Conservation (phyloP, 208 protist genomes). For the Leptomonas pyrrhocoris region DNA sequence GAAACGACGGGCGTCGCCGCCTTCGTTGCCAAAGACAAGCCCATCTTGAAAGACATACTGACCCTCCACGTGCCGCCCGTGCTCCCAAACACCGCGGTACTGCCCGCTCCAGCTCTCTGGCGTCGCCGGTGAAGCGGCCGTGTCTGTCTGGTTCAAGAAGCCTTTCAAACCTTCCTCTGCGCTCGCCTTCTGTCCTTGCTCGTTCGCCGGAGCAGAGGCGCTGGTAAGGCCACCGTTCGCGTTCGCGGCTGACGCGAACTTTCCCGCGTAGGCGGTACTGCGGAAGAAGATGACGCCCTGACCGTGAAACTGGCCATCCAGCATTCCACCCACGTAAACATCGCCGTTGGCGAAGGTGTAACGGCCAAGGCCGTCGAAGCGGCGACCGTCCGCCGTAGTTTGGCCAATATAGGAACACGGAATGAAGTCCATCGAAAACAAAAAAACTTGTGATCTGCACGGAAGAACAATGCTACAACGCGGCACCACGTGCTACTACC, state of each 20-base stretch:
- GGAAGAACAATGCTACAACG: too few relatives aligned
- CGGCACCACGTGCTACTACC: too few relatives aligned
- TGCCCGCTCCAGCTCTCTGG: slow-evolving; percentile 60
- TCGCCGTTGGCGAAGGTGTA: slow-evolving; percentile 88
- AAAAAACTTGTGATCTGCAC: too few relatives aligned
- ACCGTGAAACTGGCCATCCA: slow-evolving; percentile 86
- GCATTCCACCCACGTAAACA: slow-evolving; percentile 75
- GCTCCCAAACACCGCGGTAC: slow-evolving; percentile 84
- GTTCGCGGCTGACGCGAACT: too few relatives aligned
- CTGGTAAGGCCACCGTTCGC: too few relatives aligned
- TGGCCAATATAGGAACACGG: slow-evolving; percentile 70
- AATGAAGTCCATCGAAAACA: slow-evolving; percentile 47
- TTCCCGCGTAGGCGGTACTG: too few relatives aligned
- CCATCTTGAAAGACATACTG: slow-evolving; percentile 89
- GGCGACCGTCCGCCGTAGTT: slow-evolving; percentile 60
- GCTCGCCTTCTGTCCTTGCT: neutral
- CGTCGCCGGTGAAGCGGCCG: neutral
- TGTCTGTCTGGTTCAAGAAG: slow-evolving; percentile 14
- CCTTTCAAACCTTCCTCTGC: slow-evolving; percentile 5
- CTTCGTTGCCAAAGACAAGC: slow-evolving; percentile 59
- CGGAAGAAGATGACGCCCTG: slow-evolving; percentile 81
- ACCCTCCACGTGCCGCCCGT: slow-evolving; percentile 66
- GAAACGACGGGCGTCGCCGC: slow-evolving; percentile 5
- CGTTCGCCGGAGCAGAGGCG: too few relatives aligned
- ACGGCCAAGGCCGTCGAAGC: slow-evolving; percentile 72